Evolutionary conservation across 257 asterid species (phyloP), one percentile per base, ranked within the genome.

Genomic region (Solanum corneliomulleri): DNA sequence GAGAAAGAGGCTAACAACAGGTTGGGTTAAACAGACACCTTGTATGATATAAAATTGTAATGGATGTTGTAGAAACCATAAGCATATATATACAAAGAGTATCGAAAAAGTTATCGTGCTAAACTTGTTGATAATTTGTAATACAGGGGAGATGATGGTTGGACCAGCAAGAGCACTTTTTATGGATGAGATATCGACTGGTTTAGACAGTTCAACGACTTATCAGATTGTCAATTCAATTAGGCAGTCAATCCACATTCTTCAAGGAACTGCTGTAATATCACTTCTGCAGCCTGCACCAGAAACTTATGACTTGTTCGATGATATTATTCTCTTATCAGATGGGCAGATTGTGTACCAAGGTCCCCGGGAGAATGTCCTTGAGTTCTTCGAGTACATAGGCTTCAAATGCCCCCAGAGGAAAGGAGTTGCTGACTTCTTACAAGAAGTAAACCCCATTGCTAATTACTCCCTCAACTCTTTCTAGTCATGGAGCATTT

Each of bases 161-260:
- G 99, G 99, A 88, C 98, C 98, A 37, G 93, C 98, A 82, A 91
- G 96, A 91, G 98, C 95, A 6, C 90, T 96, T 49, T 94, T 96
- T 56, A 96, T 96, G 99, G 99, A 96, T 83, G 99, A 96, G 93
- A 95, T 96, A 91, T 96, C 99, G 4, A 96, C 98, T 8, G 99
- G 99, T 62, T 89, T 96, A 90, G 99, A 96, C 58, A 94, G 98
- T 84, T 96, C 99, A 25, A 96, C 99, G 11, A 95, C 99, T 18
- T 95, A 90, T 77, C 96, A 93, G 87, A 95, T 96, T 13, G 98
- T 95, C 82, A 94, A 96, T 81, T 93, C 98, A 2, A 92, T 96
- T 56, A 91, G 91, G 87, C 98, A 95, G 76, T 92, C 93, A 56
- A 93, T 96, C 89, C 98, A 96, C 90, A 91, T 95, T 85, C 89